These are phyloP conservation scores for Rhododendron ferrugineum DNA, from an alignment of 148 eudicot genomes.

Conservation along the genomic window DNA sequence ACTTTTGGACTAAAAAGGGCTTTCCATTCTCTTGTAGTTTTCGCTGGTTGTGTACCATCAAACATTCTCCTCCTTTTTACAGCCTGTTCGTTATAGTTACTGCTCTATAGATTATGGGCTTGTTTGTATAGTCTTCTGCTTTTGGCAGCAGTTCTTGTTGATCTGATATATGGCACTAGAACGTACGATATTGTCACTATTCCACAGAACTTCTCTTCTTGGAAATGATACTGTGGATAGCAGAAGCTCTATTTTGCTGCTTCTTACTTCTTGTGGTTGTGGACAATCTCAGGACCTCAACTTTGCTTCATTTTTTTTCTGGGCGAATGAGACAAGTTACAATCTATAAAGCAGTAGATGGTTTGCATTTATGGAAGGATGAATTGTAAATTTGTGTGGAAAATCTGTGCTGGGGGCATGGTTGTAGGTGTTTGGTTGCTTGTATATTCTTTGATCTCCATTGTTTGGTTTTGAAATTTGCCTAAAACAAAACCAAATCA, in stretches of 20 bases:
- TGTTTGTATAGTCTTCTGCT: neutral
- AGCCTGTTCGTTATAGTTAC: neutral
- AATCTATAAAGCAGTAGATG: neutral
- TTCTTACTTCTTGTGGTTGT: neutral
- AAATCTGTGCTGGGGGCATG: neutral
- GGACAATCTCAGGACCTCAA: neutral
- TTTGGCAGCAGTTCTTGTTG: neutral
- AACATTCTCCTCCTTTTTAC: neutral
- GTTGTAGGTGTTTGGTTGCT: neutral
- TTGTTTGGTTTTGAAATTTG: neutral
- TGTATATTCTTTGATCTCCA: neutral
- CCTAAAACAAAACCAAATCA: neutral
- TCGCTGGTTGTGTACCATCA: neutral
- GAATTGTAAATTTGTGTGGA: neutral
- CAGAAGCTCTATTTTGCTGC: neutral
- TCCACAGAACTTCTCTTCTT: neutral
- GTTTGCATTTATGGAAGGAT: neutral
- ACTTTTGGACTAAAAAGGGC: slow-evolving; percentile 8
- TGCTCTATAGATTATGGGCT: neutral
- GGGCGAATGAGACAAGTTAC: neutral
- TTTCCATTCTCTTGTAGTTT: neutral
- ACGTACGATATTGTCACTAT: neutral
- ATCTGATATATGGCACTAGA: neutral
- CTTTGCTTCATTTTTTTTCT: neutral
- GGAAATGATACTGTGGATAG: neutral